Conservation (phyloP, 2,329 filamentous ascomycete genomes). For the Neurospora crassa region DNA sequence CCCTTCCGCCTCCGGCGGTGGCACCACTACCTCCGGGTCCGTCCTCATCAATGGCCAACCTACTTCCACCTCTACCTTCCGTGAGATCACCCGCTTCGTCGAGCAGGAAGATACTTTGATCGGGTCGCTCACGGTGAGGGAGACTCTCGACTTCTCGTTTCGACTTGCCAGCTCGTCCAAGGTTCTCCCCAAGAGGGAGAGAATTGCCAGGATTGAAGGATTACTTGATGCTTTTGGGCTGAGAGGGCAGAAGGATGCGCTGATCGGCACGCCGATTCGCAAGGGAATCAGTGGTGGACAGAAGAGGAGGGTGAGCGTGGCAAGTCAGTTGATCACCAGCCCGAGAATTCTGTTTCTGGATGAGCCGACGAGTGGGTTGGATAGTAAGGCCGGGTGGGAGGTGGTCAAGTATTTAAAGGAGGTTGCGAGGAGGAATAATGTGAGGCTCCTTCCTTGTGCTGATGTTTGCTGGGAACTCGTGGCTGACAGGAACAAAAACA, state of each 20-base stretch:
- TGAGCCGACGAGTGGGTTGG: slow-evolving; percentile 75
- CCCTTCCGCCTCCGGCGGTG: background rate
- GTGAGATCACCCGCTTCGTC: slow-evolving; percentile 64
- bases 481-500: slow-evolving; percentile 20
- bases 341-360: slow-evolving; percentile 77
- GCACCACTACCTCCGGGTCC: slow-evolving; percentile 40
- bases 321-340: slow-evolving; percentile 70
- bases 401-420: slow-evolving; percentile 64
- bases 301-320: slow-evolving; percentile 71
- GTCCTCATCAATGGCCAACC: slow-evolving; percentile 54
- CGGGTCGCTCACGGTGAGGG: slow-evolving; percentile 68
- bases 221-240: slow-evolving; percentile 68
- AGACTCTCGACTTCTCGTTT: slow-evolving; percentile 72
- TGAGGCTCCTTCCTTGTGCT: slow-evolving; percentile 25
- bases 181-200: slow-evolving; percentile 38
- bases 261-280: slow-evolving; percentile 73
- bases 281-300: slow-evolving; percentile 82
- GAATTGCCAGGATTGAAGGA: slow-evolving; percentile 51
- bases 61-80: slow-evolving; percentile 46
- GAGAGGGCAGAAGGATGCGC: slow-evolving; percentile 53
- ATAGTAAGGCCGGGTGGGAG: slow-evolving; percentile 67
- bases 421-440: slow-evolving; percentile 57
- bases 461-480: background rate
- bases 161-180: slow-evolving; percentile 48
- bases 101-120: slow-evolving; percentile 84